phyloP scores from a whole-genome alignment of 805 yeast species.

The Wickerhamomyces xylosicus region DNA sequence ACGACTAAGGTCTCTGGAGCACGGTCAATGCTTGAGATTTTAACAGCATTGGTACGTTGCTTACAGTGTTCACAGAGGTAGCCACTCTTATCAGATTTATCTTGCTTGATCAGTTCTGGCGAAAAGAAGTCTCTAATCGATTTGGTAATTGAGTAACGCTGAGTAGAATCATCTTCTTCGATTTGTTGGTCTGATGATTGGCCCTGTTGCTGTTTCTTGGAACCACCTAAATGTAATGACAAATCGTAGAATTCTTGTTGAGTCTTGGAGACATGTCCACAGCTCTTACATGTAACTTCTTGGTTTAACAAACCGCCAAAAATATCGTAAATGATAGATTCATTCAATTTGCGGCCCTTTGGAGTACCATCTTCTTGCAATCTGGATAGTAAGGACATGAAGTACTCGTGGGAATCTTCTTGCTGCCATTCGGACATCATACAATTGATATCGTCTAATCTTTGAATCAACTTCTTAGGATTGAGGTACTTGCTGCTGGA shows the following conservation, averaged over 20 bases:
- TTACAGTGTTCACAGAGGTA: slow-evolving; percentile 86
- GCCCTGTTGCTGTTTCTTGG: slow-evolving; percentile 9
- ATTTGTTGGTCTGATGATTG: neutral
- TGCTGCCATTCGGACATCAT: slow-evolving; percentile 98
- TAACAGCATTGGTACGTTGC: slow-evolving; percentile 64
- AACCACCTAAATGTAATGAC: slow-evolving; percentile 53
- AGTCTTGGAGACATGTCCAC: slow-evolving; percentile 78
- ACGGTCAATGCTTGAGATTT: slow-evolving; percentile 59
- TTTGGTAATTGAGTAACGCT: slow-evolving; percentile 55
- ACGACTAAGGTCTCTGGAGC: slow-evolving; percentile 85
- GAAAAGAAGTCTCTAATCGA: slow-evolving; percentile 77
- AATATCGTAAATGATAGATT: slow-evolving; percentile 80
- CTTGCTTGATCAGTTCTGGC: slow-evolving; percentile 66
- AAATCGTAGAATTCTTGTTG: slow-evolving; percentile 91
- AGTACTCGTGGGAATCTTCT: slow-evolving; percentile 96
- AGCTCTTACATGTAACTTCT: slow-evolving; percentile 70
- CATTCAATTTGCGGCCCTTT: slow-evolving; percentile 71
- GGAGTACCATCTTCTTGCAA: slow-evolving; percentile 92
- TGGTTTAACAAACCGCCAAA: slow-evolving; percentile 89
- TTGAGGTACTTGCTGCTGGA: slow-evolving; percentile 37
- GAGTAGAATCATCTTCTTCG: slow-evolving; percentile 14
- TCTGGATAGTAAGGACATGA: slow-evolving; percentile 81
- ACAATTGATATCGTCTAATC: slow-evolving; percentile 78
- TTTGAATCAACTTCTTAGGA: slow-evolving; percentile 63
- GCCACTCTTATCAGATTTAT: slow-evolving; percentile 59